Conservation (phyloP, 305 asterid genomes). For the Coffea humblotiana region DNA sequence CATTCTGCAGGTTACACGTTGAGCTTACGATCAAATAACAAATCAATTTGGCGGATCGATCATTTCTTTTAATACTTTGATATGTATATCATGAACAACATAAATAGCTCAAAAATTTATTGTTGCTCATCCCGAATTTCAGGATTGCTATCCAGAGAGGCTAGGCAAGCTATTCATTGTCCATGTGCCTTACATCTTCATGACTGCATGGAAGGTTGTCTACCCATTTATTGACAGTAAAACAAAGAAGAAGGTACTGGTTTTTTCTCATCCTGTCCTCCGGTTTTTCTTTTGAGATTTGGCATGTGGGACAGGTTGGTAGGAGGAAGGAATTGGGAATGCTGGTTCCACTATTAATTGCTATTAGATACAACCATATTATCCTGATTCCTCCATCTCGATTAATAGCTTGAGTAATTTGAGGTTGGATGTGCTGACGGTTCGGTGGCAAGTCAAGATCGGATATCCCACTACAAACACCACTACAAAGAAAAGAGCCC, state of each 20-base stretch:
- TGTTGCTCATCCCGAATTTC: constrained; percentile 15
- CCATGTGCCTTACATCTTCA: constrained; percentile 69
- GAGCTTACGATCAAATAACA: neutral
- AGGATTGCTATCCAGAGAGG: constrained; percentile 88
- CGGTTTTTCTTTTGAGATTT: neutral
- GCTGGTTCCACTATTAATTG: neutral
- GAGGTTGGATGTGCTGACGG: neutral
- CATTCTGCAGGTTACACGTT: constrained; percentile 57
- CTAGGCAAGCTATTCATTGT: constrained; percentile 63
- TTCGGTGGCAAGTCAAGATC: neutral
- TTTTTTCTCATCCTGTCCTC: constrained; percentile 10
- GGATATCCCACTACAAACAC: neutral
- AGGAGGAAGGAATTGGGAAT: neutral
- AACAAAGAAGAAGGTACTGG: constrained; percentile 42
- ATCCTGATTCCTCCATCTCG: neutral
- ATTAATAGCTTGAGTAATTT: neutral
- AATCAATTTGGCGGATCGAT: neutral
- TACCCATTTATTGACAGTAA: constrained; percentile 40
- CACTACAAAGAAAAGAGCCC: neutral
- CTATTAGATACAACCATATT: neutral
- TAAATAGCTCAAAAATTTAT: neutral
- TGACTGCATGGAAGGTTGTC: constrained; percentile 81
- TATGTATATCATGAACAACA: neutral
- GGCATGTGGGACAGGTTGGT: neutral
- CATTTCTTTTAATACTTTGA: neutral